Percentiles rank a stretch among this genome's conserved stretches.
Conservation (phyloP, 345 rosid species). For the thale cress (Arabidopsis thaliana) region TAIR10.1 NC_003076.8:4613501-4614000, state of each 20-base stretch:
- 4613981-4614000: slow-evolving; percentile 66
- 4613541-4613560: slow-evolving; percentile 87
- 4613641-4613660: slow-evolving; percentile 66
- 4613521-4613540: slow-evolving; percentile 81
- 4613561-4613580: slow-evolving; percentile 85
- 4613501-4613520: slow-evolving; percentile 77
- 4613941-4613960: slow-evolving; percentile 70
- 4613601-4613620: slow-evolving; percentile 86
- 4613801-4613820: slow-evolving; percentile 86
- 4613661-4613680: slow-evolving; percentile 74
- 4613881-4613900: slow-evolving; percentile 80
- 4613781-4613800: slow-evolving; percentile 87
- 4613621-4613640: slow-evolving; percentile 75
- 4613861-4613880: slow-evolving; percentile 66
- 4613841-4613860: slow-evolving; percentile 81
- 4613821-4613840: slow-evolving; percentile 94
- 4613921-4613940: slow-evolving; percentile 78
- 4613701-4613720: slow-evolving; percentile 73
- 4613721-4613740: slow-evolving; percentile 89
- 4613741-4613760: slow-evolving; percentile 96
- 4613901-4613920: slow-evolving; percentile 88
- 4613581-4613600: slow-evolving; percentile 92
- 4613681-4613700: slow-evolving; percentile 84
- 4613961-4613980: slow-evolving; percentile 77
- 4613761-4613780: slow-evolving; percentile 85